Evolutionary conservation across 805 yeast species (phyloP).

Genomic region (Peterozyma toletana): DNA sequence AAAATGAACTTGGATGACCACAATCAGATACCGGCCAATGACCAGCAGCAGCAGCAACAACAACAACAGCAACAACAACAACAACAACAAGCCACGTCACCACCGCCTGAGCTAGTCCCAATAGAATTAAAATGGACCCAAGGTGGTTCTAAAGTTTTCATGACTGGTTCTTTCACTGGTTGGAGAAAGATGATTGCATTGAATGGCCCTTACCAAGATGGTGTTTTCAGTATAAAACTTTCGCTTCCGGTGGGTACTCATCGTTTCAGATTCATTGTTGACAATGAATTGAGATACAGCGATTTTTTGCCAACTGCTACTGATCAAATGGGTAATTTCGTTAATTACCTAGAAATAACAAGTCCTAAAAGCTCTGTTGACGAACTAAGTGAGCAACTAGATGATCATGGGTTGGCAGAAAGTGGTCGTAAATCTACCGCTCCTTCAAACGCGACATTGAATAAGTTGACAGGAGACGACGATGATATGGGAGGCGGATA

Average conservation of each 20-base stretch:
- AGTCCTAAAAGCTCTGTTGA: conserved; percentile 16
- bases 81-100: conserved; percentile 4
- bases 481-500: conserved; percentile 84
- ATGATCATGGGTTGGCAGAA: conserved; percentile 5
- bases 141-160: conserved; percentile 94
- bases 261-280: conserved; percentile 88
- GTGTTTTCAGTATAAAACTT: conserved; percentile 57
- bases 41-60: conserved; percentile 11
- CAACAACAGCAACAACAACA: conserved; percentile 10
- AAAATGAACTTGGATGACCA: conserved; percentile 8
- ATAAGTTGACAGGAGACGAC: conserved; percentile 59
- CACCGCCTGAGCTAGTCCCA: conserved; percentile 26
- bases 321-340: conserved; percentile 93
- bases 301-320: conserved; percentile 94
- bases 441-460: conserved; percentile 30
- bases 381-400: conserved; percentile 9
- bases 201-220: conserved; percentile 41
- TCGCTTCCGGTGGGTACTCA: conserved; percentile 89
- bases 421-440: conserved; percentile 9
- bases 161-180: conserved; percentile 95
- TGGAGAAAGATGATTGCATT: conserved; percentile 98
- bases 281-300: conserved; percentile 83
- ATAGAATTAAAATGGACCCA: conserved; percentile 86
- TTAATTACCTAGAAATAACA: conserved; percentile 76
- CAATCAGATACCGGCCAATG: conserved; percentile 9